A percentile compares a stretch with the other conserved stretches of the same genome.
These are phyloP conservation scores for Coprinellus micaceus DNA, from an alignment of 768 basidiomycete genomes.

Conservation along the genomic window DNA sequence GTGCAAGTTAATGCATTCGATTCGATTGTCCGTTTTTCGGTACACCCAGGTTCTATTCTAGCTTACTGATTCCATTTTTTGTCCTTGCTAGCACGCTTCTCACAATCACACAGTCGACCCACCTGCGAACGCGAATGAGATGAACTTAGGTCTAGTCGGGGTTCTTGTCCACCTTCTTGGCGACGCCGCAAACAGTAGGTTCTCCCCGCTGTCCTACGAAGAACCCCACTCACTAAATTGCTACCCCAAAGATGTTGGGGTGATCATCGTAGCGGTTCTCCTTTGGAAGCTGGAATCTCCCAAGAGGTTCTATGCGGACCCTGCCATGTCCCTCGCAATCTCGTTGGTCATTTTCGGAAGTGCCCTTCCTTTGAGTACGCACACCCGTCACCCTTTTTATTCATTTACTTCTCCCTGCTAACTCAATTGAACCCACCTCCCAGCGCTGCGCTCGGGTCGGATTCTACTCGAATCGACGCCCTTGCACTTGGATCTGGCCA, in stretches of 20 bases:
- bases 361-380: slow-evolving; percentile 49
- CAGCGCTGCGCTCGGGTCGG: slow-evolving; percentile 44
- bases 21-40: background rate
- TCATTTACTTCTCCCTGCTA: background rate
- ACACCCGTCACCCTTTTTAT: background rate
- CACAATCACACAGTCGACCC: slow-evolving; percentile 47
- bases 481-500: slow-evolving; percentile 44
- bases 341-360: slow-evolving; percentile 50
- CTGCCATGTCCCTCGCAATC: slow-evolving; percentile 47
- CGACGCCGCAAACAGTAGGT: slow-evolving; percentile 51
- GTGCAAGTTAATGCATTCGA: slow-evolving; percentile 12
- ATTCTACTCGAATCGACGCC: slow-evolving; percentile 53
- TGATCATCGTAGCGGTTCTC: slow-evolving; percentile 48
- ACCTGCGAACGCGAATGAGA: slow-evolving; percentile 27
- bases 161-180: slow-evolving; percentile 51
- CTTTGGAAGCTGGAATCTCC: slow-evolving; percentile 46
- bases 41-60: background rate
- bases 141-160: slow-evolving; percentile 44
- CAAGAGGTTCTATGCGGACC: slow-evolving; percentile 51
- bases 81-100: slow-evolving; percentile 37
- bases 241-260: slow-evolving; percentile 43
- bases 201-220: background rate
- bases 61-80: background rate
- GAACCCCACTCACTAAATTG: background rate
- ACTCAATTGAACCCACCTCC: background rate